These are phyloP conservation scores for Chaetoceros tenuissimus DNA, from an alignment of 108 stramenopile genomes.

Conservation along the genomic window DNA sequence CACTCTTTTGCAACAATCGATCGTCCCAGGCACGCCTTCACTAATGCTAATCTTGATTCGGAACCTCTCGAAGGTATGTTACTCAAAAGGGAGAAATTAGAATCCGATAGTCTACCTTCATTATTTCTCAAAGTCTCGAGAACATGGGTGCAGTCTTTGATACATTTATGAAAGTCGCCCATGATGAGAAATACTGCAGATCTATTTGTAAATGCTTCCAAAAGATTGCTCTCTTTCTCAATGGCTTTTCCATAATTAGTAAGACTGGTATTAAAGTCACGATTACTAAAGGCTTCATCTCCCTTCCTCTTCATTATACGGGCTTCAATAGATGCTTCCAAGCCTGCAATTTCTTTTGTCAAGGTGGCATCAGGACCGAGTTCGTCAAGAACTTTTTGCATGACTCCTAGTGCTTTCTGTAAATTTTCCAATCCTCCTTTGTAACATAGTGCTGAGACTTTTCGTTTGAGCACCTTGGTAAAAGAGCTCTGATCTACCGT, in stretches of 20 bases:
- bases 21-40: background rate
- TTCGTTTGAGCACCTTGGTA: background rate
- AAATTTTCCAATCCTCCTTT: background rate
- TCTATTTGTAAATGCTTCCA: background rate
- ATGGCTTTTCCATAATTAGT: background rate
- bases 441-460: background rate
- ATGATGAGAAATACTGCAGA: background rate
- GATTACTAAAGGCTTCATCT: background rate
- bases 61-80: background rate
- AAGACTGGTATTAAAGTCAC: background rate
- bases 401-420: background rate
- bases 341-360: background rate
- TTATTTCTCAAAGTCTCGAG: background rate
- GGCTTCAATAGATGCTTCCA: background rate
- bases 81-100: background rate
- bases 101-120: background rate
- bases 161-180: background rate
- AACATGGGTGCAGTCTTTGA: background rate
- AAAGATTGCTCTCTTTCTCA: background rate
- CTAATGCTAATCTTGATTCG: background rate
- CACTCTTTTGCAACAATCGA: too few relatives aligned
- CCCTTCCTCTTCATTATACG: background rate
- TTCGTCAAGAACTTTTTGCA: background rate
- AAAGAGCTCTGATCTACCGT: background rate
- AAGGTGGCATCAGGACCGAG: background rate